A percentile compares a stretch with the other conserved stretches of the same genome.
These are phyloP conservation scores for Colletotrichum sidae DNA, from an alignment of 2,329 filamentous ascomycete species.

Conservation along the genomic window DNA sequence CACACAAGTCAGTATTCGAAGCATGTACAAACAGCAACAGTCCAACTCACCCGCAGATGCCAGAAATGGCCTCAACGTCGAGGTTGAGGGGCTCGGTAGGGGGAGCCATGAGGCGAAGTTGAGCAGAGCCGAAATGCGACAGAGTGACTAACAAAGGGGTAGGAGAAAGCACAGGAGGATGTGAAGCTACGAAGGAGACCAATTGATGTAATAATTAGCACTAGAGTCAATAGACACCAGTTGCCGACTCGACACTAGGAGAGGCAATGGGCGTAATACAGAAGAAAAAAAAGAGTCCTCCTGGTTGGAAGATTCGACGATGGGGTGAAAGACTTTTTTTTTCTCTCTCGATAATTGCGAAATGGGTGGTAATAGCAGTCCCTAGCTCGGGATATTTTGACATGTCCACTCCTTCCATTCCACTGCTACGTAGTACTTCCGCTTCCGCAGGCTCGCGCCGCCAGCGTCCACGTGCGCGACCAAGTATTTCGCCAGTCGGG, in stretches of 20 bases:
- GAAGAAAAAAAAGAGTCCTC: constrained; percentile 15
- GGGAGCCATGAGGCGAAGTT: constrained; percentile 60
- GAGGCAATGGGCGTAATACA: neutral
- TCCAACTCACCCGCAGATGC: constrained; percentile 80
- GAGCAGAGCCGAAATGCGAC: constrained; percentile 18
- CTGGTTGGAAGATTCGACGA: constrained; percentile 6
- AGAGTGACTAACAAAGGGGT: constrained; percentile 16
- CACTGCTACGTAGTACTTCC: constrained; percentile 1
- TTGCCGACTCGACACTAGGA: constrained; percentile 1
- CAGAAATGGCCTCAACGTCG: constrained; percentile 90
- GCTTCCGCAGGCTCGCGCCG: constrained; percentile 24
- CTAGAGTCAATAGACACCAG: neutral
- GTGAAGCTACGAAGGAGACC: neutral
- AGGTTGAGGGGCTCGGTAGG: constrained; percentile 72
- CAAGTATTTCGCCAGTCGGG: constrained; percentile 23
- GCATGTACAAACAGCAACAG: neutral
- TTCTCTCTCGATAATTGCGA: constrained; percentile 13
- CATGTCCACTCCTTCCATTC: constrained; percentile 8
- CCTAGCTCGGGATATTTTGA: constrained; percentile 7
- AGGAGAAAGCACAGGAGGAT: neutral
- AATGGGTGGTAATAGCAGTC: constrained; percentile 19
- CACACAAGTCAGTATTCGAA: constrained; percentile 25
- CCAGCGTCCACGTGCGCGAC: constrained; percentile 34
- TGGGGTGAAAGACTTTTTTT: constrained; percentile 31
- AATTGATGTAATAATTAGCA: neutral